A percentile compares a stretch with the other conserved stretches of the same genome.
phyloP scores from a whole-genome alignment of 306 rosid species.

The Ammopiptanthus mongolicus region DNA sequence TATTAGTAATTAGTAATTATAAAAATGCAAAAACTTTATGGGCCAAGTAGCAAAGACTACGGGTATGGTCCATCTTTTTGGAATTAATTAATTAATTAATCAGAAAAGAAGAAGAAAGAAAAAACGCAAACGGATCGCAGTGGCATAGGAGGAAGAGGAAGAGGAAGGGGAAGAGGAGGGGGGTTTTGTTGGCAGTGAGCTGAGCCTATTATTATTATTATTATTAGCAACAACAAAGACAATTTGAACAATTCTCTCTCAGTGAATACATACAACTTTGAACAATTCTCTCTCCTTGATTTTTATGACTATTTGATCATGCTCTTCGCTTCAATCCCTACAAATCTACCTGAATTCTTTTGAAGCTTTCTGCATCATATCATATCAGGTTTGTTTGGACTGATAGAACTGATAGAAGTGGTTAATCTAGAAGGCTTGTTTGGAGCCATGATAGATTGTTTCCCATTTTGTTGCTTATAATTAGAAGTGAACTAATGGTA shows the following conservation, averaged over 20 bases:
- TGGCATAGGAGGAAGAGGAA: neutral
- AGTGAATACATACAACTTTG: neutral
- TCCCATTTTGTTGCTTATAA: neutral
- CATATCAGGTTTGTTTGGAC: neutral
- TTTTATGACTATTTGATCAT: neutral
- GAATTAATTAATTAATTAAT: neutral
- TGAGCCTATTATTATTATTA: conserved; percentile 8
- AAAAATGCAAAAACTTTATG: neutral
- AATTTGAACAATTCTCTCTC: conserved; percentile 9
- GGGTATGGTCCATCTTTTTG: neutral
- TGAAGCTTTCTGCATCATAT: neutral
- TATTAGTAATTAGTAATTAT: too few relatives aligned
- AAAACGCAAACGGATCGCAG: conserved; percentile 46
- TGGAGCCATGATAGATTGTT: neutral
- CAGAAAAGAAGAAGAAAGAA: neutral
- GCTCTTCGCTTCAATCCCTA: conserved; percentile 8
- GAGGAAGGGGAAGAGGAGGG: too few relatives aligned
- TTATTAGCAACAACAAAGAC: too few relatives aligned
- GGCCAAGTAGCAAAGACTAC: neutral
- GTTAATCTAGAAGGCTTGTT: neutral
- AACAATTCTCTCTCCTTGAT: neutral
- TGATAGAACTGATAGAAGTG: conserved; percentile 2
- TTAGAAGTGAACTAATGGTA: neutral
- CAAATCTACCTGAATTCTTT: conserved; percentile 6
- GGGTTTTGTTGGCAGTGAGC: conserved; percentile 30